Evolutionary conservation across 225 moss, liverwort and hornwort genomes (phyloP), one percentile per base, ranked within the genome.

Genomic region (Lunularia cruciata): DNA sequence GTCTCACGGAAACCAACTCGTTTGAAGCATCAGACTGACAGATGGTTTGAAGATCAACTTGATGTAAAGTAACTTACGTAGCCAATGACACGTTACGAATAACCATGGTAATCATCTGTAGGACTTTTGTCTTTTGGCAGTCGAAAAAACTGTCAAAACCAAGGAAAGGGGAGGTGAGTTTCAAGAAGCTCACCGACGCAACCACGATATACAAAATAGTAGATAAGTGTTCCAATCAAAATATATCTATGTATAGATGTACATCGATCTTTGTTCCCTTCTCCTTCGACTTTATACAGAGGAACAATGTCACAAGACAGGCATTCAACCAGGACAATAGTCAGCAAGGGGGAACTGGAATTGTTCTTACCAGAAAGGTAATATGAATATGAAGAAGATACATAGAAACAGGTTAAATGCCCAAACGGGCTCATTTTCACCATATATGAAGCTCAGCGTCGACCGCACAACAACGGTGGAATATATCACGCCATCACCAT

Each of bases 331-430:
- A n/a, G n/a, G n/a, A n/a, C n/a, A n/a, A n/a, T n/a, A n/a, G 19
- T 18, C 1, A 48, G 19, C n/a, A 54, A 14, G 26, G 20, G 28
- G 20, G 54, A 13, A 54, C 26, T 5, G 6, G 11, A 12, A 26
- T n/a, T n/a, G n/a, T n/a, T 16, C 55, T 78, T 84, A 93, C 96
- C 96, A 98, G 77, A 98, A 85, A 75, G 92, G 93, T 65, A 98
- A 73, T 73, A 89, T 86, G 80, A 89, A 87, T 67, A 86, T 73
- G 86, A 89, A 81, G 79, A 98, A 98, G 79, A 98, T 88, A 73
- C 81, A 84, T 74, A 98, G 68, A 78, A 86, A 89, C 67, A 92
- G 28, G 70, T 89, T 81, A 76, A 98, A 98, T 42, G 87, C 89
- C 96, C 92, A 93, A 65, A 73, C 73, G 9, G 81, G 82, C 62